These are phyloP conservation scores for Wickerhamiella qilinensis DNA, from an alignment of 805 yeast species.

Conservation along the genomic window DNA sequence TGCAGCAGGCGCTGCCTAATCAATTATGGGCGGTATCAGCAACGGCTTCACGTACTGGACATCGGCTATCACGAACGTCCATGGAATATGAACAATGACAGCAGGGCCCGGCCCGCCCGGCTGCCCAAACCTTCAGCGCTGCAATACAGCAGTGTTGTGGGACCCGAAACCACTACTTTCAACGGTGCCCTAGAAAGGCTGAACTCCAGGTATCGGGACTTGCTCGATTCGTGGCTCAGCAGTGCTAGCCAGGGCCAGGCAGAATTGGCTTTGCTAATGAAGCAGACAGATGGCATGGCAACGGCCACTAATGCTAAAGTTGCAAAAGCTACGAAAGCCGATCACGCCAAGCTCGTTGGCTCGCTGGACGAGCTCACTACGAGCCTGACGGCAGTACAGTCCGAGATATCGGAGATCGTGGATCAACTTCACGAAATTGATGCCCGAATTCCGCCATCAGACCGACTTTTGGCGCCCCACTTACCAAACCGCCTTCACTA, in stretches of 20 bases:
- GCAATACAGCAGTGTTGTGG: conserved; percentile 1
- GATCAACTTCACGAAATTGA: conserved; percentile 19
- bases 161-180: neutral
- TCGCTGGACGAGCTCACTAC: neutral
- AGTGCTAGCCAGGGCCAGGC: neutral
- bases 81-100: no score
- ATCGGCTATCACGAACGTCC: no score
- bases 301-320: neutral
- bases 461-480: conserved; percentile 23
- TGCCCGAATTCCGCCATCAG: conserved; percentile 22
- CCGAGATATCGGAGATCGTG: conserved; percentile 7
- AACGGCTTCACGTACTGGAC: no score
- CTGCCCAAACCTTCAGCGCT: conserved; percentile 1
- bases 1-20: no score
- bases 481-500: conserved; percentile 30
- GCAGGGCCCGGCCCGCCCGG: no score
- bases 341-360: neutral
- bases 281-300: neutral
- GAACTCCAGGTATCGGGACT: neutral
- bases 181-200: conserved; percentile 1
- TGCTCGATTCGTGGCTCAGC: neutral
- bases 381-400: conserved; percentile 5
- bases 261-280: neutral
- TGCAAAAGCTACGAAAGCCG: neutral
- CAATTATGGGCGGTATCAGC: no score